Conservation (phyloP, 768 basidiomycete species). For the Trametes cingulata region DNA sequence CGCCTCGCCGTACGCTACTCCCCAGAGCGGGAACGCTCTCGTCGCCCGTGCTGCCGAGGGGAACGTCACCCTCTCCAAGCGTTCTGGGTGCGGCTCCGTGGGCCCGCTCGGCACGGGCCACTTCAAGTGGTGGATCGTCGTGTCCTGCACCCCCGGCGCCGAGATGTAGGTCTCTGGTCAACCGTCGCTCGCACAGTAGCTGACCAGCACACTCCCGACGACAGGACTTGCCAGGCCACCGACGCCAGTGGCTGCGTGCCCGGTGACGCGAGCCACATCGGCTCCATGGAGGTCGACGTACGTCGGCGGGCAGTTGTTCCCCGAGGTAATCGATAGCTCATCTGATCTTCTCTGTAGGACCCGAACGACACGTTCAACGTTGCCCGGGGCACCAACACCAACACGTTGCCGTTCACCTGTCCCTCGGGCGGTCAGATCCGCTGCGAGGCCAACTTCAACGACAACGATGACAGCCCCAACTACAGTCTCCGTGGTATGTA, state of each 20-base stretch:
- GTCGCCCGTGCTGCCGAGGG: slow-evolving; percentile 2
- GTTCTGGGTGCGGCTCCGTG: slow-evolving; percentile 1
- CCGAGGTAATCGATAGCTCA: not conserved
- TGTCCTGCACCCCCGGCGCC: not conserved
- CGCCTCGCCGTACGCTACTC: not conserved
- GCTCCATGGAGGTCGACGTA: slow-evolving; percentile 12
- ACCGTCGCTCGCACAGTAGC: not conserved
- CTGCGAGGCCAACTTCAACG: slow-evolving; percentile 20
- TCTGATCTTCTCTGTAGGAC: not conserved
- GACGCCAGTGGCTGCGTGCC: slow-evolving; percentile 5
- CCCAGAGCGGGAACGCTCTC: not conserved
- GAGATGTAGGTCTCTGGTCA: not conserved
- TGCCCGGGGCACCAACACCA: not conserved
- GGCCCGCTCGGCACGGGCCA: slow-evolving; percentile 10
- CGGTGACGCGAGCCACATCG: not conserved
- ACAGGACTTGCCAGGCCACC: slow-evolving; percentile 6
- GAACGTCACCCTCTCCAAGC: not conserved
- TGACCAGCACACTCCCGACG: not conserved
- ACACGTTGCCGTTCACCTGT: slow-evolving; percentile 10
- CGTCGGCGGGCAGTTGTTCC: not conserved
- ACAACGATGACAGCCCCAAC: slow-evolving; percentile 12
- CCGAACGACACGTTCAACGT: slow-evolving; percentile 7
- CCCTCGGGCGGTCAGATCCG: slow-evolving; percentile 6
- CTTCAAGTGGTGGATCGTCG: slow-evolving; percentile 7
- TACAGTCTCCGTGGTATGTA: slow-evolving; percentile 14